Evolutionary conservation across 352 stramenopile genomes (phyloP).

Genomic region (Globisporangium nodosum): DNA sequence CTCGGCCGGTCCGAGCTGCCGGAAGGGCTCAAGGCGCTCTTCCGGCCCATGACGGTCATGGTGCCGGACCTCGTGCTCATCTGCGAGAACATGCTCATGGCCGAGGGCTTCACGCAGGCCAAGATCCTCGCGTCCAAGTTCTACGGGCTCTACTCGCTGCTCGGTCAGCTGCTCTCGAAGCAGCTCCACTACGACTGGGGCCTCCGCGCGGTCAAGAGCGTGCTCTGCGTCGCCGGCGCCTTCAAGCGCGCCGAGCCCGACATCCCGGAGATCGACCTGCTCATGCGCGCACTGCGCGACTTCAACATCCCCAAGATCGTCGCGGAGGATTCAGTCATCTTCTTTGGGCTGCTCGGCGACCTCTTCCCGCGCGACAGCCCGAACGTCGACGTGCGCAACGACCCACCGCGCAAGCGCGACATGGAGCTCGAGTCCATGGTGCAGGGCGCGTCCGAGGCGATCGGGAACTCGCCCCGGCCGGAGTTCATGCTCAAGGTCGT

Average conservation of each 20-base stretch:
- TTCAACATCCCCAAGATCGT: conserved; percentile 98
- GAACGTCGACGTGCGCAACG: conserved; percentile 85
- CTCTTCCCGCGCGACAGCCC: conserved; percentile 89
- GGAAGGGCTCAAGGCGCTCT: conserved; percentile 93
- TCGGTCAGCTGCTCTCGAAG: conserved; percentile 92
- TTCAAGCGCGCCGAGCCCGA: conserved; percentile 94
- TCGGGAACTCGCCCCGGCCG: conserved; percentile 72
- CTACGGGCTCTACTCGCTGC: conserved; percentile 92
- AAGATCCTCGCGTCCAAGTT: conserved; percentile 96
- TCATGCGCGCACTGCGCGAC: conserved; percentile 95
- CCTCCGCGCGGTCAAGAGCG: conserved; percentile 93
- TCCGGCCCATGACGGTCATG: conserved; percentile 96
- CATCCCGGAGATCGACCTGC: conserved; percentile 88
- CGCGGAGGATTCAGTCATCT: conserved; percentile 92
- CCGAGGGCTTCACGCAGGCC: conserved; percentile 92
- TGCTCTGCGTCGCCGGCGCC: conserved; percentile 91
- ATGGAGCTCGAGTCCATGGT: conserved; percentile 90
- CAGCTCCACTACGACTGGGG: conserved; percentile 96
- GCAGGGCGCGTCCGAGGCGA: conserved; percentile 70
- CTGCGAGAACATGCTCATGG: conserved; percentile 98
- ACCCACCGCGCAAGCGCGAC: conserved; percentile 90
- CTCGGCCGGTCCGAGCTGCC: conserved; percentile 92
- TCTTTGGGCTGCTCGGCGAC: conserved; percentile 93
- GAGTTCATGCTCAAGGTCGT: conserved; percentile 94
- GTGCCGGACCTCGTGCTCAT: conserved; percentile 95